Evolutionary conservation across 2,329 filamentous ascomycete genomes (phyloP), one percentile per base, ranked within the genome.

Genomic region (Monilinia aucupariae): DNA sequence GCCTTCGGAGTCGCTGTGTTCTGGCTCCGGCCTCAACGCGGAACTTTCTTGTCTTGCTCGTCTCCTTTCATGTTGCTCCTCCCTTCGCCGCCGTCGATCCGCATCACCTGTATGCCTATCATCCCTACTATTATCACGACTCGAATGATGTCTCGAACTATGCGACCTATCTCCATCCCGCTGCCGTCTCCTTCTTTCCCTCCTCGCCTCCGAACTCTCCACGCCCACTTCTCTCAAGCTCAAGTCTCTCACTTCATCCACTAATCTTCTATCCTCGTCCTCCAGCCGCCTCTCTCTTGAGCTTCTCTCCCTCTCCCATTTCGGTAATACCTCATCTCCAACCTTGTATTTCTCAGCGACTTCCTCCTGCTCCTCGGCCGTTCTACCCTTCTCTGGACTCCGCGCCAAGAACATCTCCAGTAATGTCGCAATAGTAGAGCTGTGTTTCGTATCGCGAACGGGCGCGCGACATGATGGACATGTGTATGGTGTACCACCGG

Each of bases 401-500:
- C 89, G 86, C 32, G 85, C 81, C 43, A 97, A 77, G 69, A 90
- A 92, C 83, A 96, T 93, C 62, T 97, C 93, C 64, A 99, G 79
- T 52, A 97, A 79, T 2, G 92, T 96, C 10, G 88, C 92, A 59
- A 97, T 89, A 30, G 89, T 92, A 64, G 94, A 91, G 82, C 97
- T 96, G 72, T 91, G 91, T 73, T 87, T 86, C 50, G 93, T 96
- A 71, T 89, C 90, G 67, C 92, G 87, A 65, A 99, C 93, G 15
- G 82, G 77, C 52, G 92, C 90, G 68, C 94, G 90, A 77, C 94
- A 99, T 77, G 91, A 89, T 48, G 94, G 94, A 78, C 94, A 99
- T 52, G 92, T 97, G 75, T 91, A 96, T 72, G 82, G 73, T 13
- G 66, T 68, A 8, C 67, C 56, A 32, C 66, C 66, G 10, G 67